Evolutionary conservation across 192 early-diverging fungal genomes (phyloP).

Genomic region (Borealophlyctis nickersoniae): DNA sequence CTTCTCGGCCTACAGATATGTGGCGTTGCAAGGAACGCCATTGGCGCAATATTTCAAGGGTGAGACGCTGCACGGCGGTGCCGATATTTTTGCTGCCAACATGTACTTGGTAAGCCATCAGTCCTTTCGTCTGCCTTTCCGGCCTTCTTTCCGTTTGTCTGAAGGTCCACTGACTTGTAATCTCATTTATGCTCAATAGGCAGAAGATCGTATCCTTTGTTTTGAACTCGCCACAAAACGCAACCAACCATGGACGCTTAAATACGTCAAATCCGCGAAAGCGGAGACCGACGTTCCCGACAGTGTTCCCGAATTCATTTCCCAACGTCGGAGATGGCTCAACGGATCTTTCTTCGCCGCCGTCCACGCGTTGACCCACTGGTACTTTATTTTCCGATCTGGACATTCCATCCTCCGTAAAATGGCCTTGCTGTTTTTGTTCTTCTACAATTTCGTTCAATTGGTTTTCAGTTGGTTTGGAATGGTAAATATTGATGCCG

Average conservation of each 20-base stretch:
- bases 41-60: slow-evolving; percentile 89
- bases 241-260: slow-evolving; percentile 71
- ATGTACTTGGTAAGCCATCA: slow-evolving; percentile 76
- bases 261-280: slow-evolving; percentile 84
- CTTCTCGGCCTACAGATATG: slow-evolving; percentile 92
- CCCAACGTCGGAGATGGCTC: slow-evolving; percentile 93
- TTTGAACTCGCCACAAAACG: slow-evolving; percentile 90
- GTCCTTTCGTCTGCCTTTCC: neutral
- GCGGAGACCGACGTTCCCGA: slow-evolving; percentile 95
- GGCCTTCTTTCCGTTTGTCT: neutral
- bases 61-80: slow-evolving; percentile 75
- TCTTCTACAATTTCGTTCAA: slow-evolving; percentile 76
- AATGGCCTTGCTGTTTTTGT: slow-evolving; percentile 70
- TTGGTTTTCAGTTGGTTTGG: slow-evolving; percentile 90
- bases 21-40: slow-evolving; percentile 71
- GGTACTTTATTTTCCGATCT: slow-evolving; percentile 71
- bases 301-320: slow-evolving; percentile 85
- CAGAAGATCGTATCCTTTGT: slow-evolving; percentile 88
- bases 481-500: slow-evolving; percentile 49
- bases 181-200: slow-evolving; percentile 14
- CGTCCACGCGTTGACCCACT: slow-evolving; percentile 80
- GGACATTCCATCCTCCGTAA: slow-evolving; percentile 73
- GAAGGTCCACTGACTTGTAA: neutral
- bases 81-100: slow-evolving; percentile 83
- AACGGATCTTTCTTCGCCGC: slow-evolving; percentile 95